Evolutionary conservation across 192 early-diverging fungal genomes (phyloP).

Genomic region (Radiomyces spectabilis): DNA sequence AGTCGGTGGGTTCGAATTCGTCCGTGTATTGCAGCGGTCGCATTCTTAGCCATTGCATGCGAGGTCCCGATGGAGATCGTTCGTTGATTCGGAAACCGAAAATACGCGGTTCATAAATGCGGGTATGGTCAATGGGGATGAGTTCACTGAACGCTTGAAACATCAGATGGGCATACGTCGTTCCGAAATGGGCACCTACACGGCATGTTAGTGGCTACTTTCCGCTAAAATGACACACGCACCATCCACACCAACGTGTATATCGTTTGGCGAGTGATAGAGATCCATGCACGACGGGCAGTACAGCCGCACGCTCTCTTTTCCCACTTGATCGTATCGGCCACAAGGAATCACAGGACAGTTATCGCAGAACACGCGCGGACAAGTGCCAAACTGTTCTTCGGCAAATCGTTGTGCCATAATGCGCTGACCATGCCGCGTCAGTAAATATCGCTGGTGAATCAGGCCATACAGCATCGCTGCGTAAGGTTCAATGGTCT

Average conservation of each 20-base stretch:
- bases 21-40: constrained; percentile 12
- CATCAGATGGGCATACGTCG: constrained; percentile 87
- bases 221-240: no score
- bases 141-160: constrained; percentile 83
- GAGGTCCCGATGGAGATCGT: constrained; percentile 65
- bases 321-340: constrained; percentile 54
- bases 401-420: constrained; percentile 76
- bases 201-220: no score
- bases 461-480: constrained; percentile 90
- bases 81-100: constrained; percentile 91
- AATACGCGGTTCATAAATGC: constrained; percentile 75
- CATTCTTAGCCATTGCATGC: constrained; percentile 87
- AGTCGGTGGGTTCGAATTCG: no score
- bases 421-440: constrained; percentile 74
- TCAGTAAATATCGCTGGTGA: constrained; percentile 88
- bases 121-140: constrained; percentile 43
- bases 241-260: constrained; percentile 64
- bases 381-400: constrained; percentile 70
- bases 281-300: constrained; percentile 75
- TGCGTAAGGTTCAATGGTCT: constrained; percentile 70
- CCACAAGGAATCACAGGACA: constrained; percentile 62
- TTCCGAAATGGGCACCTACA: constrained; percentile 87
- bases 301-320: constrained; percentile 68
- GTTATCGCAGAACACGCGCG: constrained; percentile 60
- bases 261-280: constrained; percentile 60